Conservation (phyloP, 202 grass and related monocot species). For the Zoysia matrella region DNA sequence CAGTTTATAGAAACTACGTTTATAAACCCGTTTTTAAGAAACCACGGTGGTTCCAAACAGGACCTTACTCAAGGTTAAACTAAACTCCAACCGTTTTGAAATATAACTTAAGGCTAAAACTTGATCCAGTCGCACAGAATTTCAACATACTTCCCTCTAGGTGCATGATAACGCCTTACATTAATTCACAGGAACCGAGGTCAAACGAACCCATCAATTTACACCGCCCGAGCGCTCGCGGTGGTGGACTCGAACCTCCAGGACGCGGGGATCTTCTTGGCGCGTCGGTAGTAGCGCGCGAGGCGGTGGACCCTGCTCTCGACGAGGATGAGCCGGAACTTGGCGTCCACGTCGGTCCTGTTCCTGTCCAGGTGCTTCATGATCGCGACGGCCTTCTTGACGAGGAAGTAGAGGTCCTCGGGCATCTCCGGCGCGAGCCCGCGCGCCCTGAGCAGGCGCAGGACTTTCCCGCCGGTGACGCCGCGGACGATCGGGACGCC, state of each 20-base stretch:
- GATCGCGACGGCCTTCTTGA: slow-evolving; percentile 86
- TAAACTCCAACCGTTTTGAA: slow-evolving; percentile 17
- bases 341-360: slow-evolving; percentile 76
- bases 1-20: too few relatives aligned
- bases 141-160: slow-evolving; percentile 13
- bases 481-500: slow-evolving; percentile 63
- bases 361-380: slow-evolving; percentile 90
- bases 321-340: slow-evolving; percentile 79
- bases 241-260: slow-evolving; percentile 65
- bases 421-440: slow-evolving; percentile 69
- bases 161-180: slow-evolving; percentile 29
- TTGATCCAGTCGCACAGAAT: slow-evolving; percentile 14
- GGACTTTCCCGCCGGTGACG: slow-evolving; percentile 72
- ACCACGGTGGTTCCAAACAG: too few relatives aligned
- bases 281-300: slow-evolving; percentile 76
- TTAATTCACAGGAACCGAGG: slow-evolving; percentile 22
- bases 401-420: slow-evolving; percentile 84
- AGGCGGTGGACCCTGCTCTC: slow-evolving; percentile 89
- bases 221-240: slow-evolving; percentile 70
- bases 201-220: slow-evolving; percentile 21
- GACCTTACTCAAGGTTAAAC: slow-evolving; percentile 10
- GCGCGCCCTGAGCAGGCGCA: slow-evolving; percentile 70
- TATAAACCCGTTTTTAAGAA: too few relatives aligned
- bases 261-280: slow-evolving; percentile 66
- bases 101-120: slow-evolving; percentile 11